Percentiles rank a stretch among this genome's conserved stretches.
Conservation (phyloP, 2,329 filamentous ascomycete species). For the Diaporthe australafricana region DNA sequence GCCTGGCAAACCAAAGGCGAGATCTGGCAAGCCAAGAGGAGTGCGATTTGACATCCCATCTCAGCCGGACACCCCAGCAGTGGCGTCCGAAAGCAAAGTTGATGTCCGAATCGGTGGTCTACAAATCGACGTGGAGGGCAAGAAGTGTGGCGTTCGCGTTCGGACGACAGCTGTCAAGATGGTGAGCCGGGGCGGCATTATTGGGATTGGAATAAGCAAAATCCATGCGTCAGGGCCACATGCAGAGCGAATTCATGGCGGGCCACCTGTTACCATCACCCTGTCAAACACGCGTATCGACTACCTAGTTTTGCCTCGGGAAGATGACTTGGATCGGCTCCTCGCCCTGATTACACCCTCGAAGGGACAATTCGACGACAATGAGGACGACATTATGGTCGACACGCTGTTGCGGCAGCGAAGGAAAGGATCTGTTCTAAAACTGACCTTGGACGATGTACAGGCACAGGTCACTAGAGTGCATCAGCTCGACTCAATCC, state of each 20-base stretch:
- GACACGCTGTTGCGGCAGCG: slow-evolving; percentile 90
- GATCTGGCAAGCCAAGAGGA: slow-evolving; percentile 60
- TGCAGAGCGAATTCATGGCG: slow-evolving; percentile 60
- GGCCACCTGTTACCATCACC: slow-evolving; percentile 72
- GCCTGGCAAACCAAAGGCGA: slow-evolving; percentile 51
- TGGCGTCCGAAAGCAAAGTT: slow-evolving; percentile 71
- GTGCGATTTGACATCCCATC: slow-evolving; percentile 69
- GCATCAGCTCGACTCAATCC: slow-evolving; percentile 74
- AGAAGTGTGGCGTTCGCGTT: slow-evolving; percentile 78
- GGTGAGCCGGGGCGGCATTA: slow-evolving; percentile 77
- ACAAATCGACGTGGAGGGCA: slow-evolving; percentile 80
- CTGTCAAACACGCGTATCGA: slow-evolving; percentile 77
- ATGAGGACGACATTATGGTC: slow-evolving; percentile 93
- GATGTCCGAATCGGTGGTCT: slow-evolving; percentile 83
- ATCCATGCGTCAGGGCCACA: slow-evolving; percentile 81
- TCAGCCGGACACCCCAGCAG: slow-evolving; percentile 59
- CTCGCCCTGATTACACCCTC: slow-evolving; percentile 91
- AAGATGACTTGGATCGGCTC: slow-evolving; percentile 83
- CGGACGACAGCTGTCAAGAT: slow-evolving; percentile 86
- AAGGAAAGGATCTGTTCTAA: slow-evolving; percentile 85
- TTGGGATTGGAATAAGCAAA: slow-evolving; percentile 80
- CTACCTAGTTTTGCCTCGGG: slow-evolving; percentile 78
- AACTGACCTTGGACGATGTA: slow-evolving; percentile 74
- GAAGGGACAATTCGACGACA: slow-evolving; percentile 86
- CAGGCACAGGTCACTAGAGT: slow-evolving; percentile 72